These are phyloP conservation scores for Dipteronia dyeriana DNA, from an alignment of 345 rosid species.

Conservation along the genomic window DNA sequence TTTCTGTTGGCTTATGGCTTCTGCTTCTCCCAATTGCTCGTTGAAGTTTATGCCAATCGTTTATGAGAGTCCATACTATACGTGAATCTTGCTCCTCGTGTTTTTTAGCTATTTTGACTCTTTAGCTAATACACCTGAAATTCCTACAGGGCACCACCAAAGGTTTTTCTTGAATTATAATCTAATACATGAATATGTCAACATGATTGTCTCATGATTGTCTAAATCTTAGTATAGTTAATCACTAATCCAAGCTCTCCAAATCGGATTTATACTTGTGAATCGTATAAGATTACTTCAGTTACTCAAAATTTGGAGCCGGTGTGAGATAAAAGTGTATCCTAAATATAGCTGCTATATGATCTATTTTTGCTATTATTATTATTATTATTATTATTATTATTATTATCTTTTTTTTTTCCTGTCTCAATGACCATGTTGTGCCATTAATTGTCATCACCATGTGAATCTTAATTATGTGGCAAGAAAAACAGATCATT, in stretches of 20 bases:
- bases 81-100: background rate
- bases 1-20: background rate
- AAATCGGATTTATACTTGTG: background rate
- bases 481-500: background rate
- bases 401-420: background rate
- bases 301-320: background rate
- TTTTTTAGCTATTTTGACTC: background rate
- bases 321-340: background rate
- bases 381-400: background rate
- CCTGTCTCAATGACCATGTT: too few species aligned
- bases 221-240: background rate
- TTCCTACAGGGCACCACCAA: background rate
- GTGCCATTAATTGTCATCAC: background rate
- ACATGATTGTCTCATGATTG: constrained; percentile 4
- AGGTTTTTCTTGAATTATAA: background rate
- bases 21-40: background rate
- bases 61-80: background rate
- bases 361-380: background rate
- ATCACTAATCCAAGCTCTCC: background rate
- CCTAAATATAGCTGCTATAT: background rate
- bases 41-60: background rate
- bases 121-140: background rate
- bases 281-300: background rate
- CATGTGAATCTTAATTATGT: background rate
- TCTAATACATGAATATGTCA: background rate